phyloP scores from a whole-genome alignment of 2,329 filamentous ascomycete genomes.

The Penicillium crustosum region DNA sequence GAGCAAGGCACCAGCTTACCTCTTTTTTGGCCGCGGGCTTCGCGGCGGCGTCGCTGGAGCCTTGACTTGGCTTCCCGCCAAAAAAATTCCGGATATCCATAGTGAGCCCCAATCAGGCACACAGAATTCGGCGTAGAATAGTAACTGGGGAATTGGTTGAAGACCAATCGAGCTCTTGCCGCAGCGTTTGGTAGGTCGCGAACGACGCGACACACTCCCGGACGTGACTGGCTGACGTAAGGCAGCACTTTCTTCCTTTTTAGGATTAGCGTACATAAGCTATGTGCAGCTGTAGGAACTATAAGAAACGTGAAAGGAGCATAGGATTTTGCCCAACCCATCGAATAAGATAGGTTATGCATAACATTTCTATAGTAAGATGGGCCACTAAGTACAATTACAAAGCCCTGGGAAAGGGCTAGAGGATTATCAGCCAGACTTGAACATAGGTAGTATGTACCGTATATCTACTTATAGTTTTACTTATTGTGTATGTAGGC shows the following conservation, averaged over 20 bases:
- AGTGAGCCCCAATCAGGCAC: slow-evolving; percentile 4
- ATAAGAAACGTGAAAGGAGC: not conserved
- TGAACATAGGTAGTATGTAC: not conserved
- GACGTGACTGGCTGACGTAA: slow-evolving; percentile 28
- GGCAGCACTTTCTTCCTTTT: slow-evolving; percentile 18
- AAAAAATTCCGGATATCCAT: slow-evolving; percentile 98
- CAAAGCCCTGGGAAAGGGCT: not conserved
- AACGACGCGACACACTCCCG: slow-evolving; percentile 16
- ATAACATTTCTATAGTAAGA: not conserved
- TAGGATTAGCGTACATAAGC: slow-evolving; percentile 13
- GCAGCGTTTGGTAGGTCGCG: slow-evolving; percentile 1
- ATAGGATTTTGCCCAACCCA: not conserved
- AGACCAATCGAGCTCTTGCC: not conserved
- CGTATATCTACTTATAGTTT: not conserved
- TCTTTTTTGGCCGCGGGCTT: slow-evolving; percentile 42
- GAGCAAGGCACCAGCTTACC: slow-evolving; percentile 34
- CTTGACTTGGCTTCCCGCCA: slow-evolving; percentile 67
- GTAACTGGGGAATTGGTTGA: not conserved
- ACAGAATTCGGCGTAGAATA: not conserved
- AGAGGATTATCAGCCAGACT: not conserved
- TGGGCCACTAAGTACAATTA: not conserved
- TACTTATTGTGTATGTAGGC: too few species aligned
- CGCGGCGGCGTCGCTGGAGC: slow-evolving; percentile 48
- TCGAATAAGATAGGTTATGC: not conserved
- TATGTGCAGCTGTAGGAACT: not conserved